Percentiles rank a stretch among this genome's conserved stretches.
These are phyloP conservation scores for Trichophyton benhamiae DNA, from an alignment of 2,329 filamentous ascomycete genomes.

Conservation along the genomic window DNA sequence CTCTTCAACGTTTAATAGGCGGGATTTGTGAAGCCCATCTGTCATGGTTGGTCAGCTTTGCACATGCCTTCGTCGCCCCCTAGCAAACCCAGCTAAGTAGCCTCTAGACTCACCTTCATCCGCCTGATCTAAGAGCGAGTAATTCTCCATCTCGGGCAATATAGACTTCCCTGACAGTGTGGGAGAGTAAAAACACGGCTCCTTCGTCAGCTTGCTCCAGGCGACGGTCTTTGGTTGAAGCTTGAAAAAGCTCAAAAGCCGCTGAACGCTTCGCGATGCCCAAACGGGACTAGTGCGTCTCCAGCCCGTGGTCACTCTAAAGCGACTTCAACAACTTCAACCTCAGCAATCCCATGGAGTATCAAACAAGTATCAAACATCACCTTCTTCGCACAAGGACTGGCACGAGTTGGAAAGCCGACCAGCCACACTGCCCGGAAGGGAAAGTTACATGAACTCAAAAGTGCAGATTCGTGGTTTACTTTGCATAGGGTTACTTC, in stretches of 20 bases:
- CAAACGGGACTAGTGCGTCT: neutral
- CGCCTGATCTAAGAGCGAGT: constrained; percentile 58
- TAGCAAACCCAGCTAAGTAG: neutral
- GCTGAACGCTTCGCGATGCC: neutral
- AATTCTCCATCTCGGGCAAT: constrained; percentile 39
- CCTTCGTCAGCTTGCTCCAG: too few relatives aligned
- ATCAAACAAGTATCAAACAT: too few relatives aligned
- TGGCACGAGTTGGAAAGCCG: too few relatives aligned
- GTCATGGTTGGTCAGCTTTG: constrained; percentile 5
- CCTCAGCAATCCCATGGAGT: neutral
- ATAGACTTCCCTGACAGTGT: neutral
- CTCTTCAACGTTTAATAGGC: constrained; percentile 81
- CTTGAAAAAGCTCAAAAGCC: neutral
- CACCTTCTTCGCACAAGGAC: too few relatives aligned
- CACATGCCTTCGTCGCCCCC: neutral
- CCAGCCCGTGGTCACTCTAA: neutral
- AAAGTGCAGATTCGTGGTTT: neutral
- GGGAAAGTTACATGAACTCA: neutral
- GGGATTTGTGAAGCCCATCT: constrained; percentile 75
- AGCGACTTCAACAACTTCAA: neutral
- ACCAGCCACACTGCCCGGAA: neutral
- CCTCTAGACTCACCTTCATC: constrained; percentile 37
- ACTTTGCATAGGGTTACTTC: neutral
- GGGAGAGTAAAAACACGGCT: neutral
- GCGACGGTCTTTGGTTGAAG: neutral